Base-by-base conservation (phyloP, 176 grass and related monocot genomes). In the Oryza officinalis region DNA sequence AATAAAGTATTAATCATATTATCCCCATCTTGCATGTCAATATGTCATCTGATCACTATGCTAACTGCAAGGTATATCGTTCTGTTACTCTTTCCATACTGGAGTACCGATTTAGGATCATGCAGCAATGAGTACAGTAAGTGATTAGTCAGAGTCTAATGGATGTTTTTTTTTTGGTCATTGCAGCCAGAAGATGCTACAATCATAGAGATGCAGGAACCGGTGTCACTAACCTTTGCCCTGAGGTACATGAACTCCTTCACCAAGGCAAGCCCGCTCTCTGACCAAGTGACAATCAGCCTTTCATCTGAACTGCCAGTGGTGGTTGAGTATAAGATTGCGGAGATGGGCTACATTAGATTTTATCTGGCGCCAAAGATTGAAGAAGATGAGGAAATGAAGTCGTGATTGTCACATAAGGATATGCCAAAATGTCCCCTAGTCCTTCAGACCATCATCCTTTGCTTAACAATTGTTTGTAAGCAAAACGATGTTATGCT, bases 241-340 rank as follows among this genome's bases (percentile, higher is more conserved):
- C 84, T 98, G 75, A 91, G 95, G 88, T 98, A 94, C 71, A 88
- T 98, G 84, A 98, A 98, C 82, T 98, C 95, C 31, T 94, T 98
- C 90, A 93, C 90, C 14, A 98, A 94, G 92, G 95, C 95, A 11
- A 93, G 88, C 8, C 77, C 95, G 12, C 72, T 98, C 18, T 93
- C 92, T 2, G 89, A 94, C 0, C 91, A 88, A 12, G 92, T 98
- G 15, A 91, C 90, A 10, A 89, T 98, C 82, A 93, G 92, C 54
- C 88, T 98, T 31, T 98, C 95, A 1, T 94, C 92, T 13, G 95
- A 98, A 45, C 68, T 98, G 23, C 95, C 92, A 1, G 92, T 94
- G 41, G 95, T 94, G 20, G 95, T 98, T 10, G 95, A 98, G 79
- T 98, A 98, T 80, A 98, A 94, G 84, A 94, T 94, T 0, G 95